These are phyloP conservation scores for Dioszegia hungarica DNA, from an alignment of 768 basidiomycete species.

Conservation along the genomic window DNA sequence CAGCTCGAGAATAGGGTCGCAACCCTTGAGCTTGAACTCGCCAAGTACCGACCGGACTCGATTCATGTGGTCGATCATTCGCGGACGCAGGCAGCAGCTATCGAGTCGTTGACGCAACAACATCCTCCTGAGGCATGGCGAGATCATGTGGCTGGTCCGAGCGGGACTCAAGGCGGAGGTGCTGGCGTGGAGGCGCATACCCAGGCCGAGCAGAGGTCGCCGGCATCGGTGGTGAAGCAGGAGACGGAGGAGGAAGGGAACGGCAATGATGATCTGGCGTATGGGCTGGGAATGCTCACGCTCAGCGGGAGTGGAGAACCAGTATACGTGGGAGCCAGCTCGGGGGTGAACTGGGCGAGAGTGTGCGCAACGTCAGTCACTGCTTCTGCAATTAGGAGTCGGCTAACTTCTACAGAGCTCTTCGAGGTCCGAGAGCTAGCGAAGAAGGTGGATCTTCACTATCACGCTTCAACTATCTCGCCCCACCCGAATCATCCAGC, in stretches of 20 bases:
- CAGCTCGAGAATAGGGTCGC: slow-evolving; percentile 31
- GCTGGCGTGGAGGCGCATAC: neutral
- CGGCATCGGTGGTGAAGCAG: neutral
- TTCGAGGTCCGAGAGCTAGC: slow-evolving; percentile 19
- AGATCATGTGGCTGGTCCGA: neutral
- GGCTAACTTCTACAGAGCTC: slow-evolving; percentile 12
- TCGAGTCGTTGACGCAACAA: slow-evolving; percentile 23
- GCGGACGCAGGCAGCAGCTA: slow-evolving; percentile 28
- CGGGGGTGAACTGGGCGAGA: slow-evolving; percentile 37
- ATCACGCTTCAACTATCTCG: slow-evolving; percentile 28
- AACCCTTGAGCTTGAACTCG: slow-evolving; percentile 25
- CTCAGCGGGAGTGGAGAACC: slow-evolving; percentile 28
- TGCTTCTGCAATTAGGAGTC: neutral
- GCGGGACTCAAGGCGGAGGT: neutral
- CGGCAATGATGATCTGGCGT: slow-evolving; percentile 26
- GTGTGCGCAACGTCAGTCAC: slow-evolving; percentile 38
- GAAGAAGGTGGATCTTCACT: slow-evolving; percentile 7
- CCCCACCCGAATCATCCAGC: slow-evolving; percentile 27
- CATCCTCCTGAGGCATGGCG: slow-evolving; percentile 14
- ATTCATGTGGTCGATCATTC: slow-evolving; percentile 19
- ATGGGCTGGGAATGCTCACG: slow-evolving; percentile 29
- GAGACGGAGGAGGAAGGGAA: slow-evolving; percentile 11
- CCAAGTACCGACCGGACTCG: slow-evolving; percentile 14
- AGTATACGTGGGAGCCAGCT: slow-evolving; percentile 33
- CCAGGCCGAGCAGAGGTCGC: neutral